Evolutionary conservation across 257 asterid species (phyloP), one percentile per base, ranked within the genome.

Genomic region (Gentiana macrophylla): DNA sequence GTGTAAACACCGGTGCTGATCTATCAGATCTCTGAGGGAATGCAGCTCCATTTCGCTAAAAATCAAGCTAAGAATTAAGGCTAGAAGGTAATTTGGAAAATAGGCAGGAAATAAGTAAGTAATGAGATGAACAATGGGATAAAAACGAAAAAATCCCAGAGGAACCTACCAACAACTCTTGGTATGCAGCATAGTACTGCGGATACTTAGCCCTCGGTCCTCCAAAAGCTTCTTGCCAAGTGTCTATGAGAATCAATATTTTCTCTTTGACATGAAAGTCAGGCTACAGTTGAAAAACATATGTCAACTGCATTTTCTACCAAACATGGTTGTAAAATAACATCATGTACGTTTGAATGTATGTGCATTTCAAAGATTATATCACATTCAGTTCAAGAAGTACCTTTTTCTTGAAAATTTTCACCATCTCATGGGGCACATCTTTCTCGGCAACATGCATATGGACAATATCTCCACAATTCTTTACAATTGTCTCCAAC

Each of bases 161-260:
- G 60, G n/a, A 47, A 41, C 77, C 56, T 74, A 88, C 99, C 89
- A 92, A 63, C 67, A 92, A 77, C 74, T 88, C 99, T 82, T 88
- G 97, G 80, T 92, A 92, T 57, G 99, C 99, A 1, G 71, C 86
- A 79, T 73, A 85, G 69, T 74, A 92, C 66, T 91, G 98, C 50
- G 97, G 93, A 71, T 87, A 85, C 75, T 88, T 83, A 50, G 86
- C 93, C 77, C 93, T 80, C 63, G 95, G 72, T 71, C 97, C 98
- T 69, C 98, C 97, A 83, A 92, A 85, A 61, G 97, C 96, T 80
- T 92, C 99, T 88, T 92, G 99, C 99, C 99, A 92, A 35, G 99
- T 92, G 77, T 92, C 99, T 53, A 92, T 81, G 62, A 92, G 84
- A 79, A 80, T 83, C 75, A 92, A 74, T 70, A 92, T 89, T 81